Base-by-base conservation (phyloP, 352 stramenopile genomes). In the Phytophthora rubi region DNA sequence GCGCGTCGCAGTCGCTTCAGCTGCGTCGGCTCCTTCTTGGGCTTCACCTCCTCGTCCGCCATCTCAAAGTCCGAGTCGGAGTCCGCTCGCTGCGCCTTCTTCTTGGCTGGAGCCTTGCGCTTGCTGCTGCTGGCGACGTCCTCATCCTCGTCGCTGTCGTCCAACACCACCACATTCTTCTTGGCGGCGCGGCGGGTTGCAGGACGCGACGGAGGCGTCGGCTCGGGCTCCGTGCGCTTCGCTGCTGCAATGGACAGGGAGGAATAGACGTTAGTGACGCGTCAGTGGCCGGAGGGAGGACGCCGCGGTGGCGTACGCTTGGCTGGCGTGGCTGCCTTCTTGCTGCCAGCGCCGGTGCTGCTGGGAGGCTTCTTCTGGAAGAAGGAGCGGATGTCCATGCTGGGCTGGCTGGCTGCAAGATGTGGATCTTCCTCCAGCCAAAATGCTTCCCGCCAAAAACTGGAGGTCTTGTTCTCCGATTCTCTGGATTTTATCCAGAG, bases 321-420 rank as follows among this genome's bases (percentile, higher is more conserved):
- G 42, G 62, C 49, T 18, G 66, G 59, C 16, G 70, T 72, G 16
- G 39, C 53, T 10, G 48, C 37, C 45, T 85, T 77, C 62, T 80
- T 80, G 21, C 35, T 71, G 32, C 56, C 66, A 26, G 57, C 65
- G 16, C 32, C 23, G 32, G 32, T 57, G 48, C 32, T 60, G 10
- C 71, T 63, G 6, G 65, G 37, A 53, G 73, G 60, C 55, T 88
- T 85, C 57, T 90, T 80, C 59, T 81, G 59, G 71, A 96, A 96
- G 63, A 96, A 96, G 62, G 84, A 86, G 56, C 89, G 87, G 65
- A 96, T 96, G 75, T 96, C 89, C 89, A 96, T 77, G 32, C 51
- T 42, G 58, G 13, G 9, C 35, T 66, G 48, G 21, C 10, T 35
- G 42, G 13, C 28, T 35, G 12, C 35, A 44, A 44, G 35, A 56